These are phyloP conservation scores for Erucastrum elatum DNA, from an alignment of 345 rosid species.

Conservation along the genomic window DNA sequence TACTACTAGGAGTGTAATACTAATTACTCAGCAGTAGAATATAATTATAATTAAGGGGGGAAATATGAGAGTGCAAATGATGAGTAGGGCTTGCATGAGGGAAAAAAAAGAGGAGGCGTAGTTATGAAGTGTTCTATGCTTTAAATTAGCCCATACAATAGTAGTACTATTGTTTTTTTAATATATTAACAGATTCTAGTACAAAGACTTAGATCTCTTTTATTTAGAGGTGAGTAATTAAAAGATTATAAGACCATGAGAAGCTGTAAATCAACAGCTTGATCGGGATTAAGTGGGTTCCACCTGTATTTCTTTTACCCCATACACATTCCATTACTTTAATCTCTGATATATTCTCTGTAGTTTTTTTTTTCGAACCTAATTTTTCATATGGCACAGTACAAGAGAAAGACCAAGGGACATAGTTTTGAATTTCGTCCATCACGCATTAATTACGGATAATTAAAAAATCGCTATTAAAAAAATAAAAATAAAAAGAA, in stretches of 20 bases:
- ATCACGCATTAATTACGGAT: slow-evolving; percentile 44
- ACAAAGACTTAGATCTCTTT: neutral
- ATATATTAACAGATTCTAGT: neutral
- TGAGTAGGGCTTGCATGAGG: slow-evolving; percentile 32
- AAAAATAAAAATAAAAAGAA: neutral
- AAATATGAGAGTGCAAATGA: slow-evolving; percentile 18
- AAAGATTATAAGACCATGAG: neutral
- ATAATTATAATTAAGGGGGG: neutral
- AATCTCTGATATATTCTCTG: neutral
- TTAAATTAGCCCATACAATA: slow-evolving; percentile 25
- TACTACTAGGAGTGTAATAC: neutral
- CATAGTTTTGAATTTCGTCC: slow-evolving; percentile 34
- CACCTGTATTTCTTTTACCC: slow-evolving; percentile 31
- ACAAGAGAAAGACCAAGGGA: slow-evolving; percentile 11
- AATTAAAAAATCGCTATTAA: neutral
- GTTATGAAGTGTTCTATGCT: slow-evolving; percentile 22
- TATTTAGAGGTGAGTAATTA: neutral
- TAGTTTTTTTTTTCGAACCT: too few species aligned
- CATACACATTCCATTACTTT: neutral
- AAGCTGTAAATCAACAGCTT: slow-evolving; percentile 16
- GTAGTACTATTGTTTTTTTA: neutral
- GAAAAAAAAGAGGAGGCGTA: slow-evolving; percentile 29
- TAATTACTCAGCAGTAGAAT: slow-evolving; percentile 5
- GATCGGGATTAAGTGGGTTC: slow-evolving; percentile 36
- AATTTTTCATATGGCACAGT: too few species aligned